Conservation (phyloP, 1,284 basidiomycete species). For the Ustilago cynodontis region DNA sequence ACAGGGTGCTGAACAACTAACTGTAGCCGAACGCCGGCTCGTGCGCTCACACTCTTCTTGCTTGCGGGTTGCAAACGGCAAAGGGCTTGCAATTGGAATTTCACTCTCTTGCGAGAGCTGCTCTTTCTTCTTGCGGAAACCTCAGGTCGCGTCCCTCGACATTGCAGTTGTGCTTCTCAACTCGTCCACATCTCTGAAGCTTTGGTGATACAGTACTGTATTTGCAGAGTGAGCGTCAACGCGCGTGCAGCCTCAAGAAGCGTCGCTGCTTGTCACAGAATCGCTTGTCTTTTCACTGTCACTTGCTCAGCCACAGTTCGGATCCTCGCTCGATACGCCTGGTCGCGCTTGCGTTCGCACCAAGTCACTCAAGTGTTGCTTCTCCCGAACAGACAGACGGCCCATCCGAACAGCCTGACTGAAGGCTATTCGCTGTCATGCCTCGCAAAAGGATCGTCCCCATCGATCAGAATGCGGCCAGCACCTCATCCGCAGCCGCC, state of each 20-base stretch:
- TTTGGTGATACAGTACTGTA: not conserved
- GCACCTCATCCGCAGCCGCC: conserved; percentile 18
- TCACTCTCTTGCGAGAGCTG: too few relatives aligned
- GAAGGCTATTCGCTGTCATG: conserved; percentile 11
- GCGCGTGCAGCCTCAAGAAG: conserved; percentile 4
- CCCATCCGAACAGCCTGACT: not conserved
- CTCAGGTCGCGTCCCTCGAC: not conserved
- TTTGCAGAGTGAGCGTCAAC: not conserved
- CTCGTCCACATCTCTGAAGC: conserved; percentile 1
- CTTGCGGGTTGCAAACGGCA: too few relatives aligned
- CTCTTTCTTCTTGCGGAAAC: not conserved
- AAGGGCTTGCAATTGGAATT: too few relatives aligned
- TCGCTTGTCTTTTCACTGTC: conserved; percentile 7
- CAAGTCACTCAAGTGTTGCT: not conserved
- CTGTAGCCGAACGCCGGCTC: conserved; percentile 17
- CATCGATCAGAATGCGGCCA: conserved; percentile 11
- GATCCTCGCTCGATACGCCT: not conserved
- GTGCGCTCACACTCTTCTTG: conserved; percentile 13
- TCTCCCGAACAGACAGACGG: not conserved
- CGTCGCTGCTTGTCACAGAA: not conserved
- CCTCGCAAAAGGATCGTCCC: conserved; percentile 33
- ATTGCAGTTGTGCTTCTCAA: not conserved
- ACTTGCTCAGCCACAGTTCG: conserved; percentile 12
- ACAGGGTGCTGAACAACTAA: not conserved
- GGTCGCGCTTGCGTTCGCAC: not conserved